Conservation (phyloP, 192 early-diverging fungal species). For the Jimgerdemannia lactiflua region DNA sequence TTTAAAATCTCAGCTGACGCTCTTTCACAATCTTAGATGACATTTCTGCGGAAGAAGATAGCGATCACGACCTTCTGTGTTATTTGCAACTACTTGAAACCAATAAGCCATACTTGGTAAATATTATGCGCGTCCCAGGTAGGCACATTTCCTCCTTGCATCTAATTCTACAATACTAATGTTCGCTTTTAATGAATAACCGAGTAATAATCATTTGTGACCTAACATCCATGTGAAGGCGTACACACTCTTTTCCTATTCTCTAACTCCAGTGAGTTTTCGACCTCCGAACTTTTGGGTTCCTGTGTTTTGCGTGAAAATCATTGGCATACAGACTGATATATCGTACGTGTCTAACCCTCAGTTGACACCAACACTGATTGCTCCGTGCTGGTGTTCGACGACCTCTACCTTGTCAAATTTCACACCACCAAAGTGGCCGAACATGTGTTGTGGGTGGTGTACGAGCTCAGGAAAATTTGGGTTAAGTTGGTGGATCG, state of each 20-base stretch:
- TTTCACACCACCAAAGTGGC: slow-evolving; percentile 40
- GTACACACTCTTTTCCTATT: slow-evolving; percentile 57
- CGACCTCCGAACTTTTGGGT: not conserved
- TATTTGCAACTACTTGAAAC: slow-evolving; percentile 65
- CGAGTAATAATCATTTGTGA: no score
- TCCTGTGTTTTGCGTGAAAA: not conserved
- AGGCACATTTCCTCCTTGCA: not conserved
- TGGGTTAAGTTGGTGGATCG: slow-evolving; percentile 44
- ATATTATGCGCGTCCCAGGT: slow-evolving; percentile 56
- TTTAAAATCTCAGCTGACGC: no score
- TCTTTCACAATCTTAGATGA: no score
- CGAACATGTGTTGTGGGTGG: slow-evolving; percentile 40
- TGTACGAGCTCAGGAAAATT: slow-evolving; percentile 41
- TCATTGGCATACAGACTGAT: no score
- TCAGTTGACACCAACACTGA: slow-evolving; percentile 58
- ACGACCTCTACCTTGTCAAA: slow-evolving; percentile 50
- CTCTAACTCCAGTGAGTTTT: slow-evolving; percentile 46
- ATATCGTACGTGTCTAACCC: slow-evolving; percentile 2
- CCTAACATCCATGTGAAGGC: no score
- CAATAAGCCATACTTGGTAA: slow-evolving; percentile 62
- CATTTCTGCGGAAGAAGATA: slow-evolving; percentile 19
- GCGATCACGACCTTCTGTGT: slow-evolving; percentile 51
- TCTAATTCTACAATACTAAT: not conserved
- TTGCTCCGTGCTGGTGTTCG: slow-evolving; percentile 50
- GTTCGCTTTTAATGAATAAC: not conserved